Evolutionary conservation across 2,329 filamentous ascomycete species (phyloP), one percentile per base, ranked within the genome.

Genomic region (Neospermospora avenae): DNA sequence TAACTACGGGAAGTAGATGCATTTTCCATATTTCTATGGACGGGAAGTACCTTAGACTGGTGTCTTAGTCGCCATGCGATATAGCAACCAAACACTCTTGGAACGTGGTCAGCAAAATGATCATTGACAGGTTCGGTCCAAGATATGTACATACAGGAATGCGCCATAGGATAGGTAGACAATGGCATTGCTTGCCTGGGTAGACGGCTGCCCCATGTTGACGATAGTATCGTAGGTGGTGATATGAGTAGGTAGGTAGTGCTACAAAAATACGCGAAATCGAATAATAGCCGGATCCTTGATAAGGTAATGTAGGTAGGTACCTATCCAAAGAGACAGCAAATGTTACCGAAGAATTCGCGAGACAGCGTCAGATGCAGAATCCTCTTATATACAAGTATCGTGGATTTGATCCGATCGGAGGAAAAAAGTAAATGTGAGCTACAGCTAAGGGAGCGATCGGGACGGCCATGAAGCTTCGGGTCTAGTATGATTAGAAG

Each of bases 141-240:
- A 18, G 20, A 8, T 35, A 8, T 54, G 31, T 11, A 65, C 84
- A 59, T 78, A 93, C 90, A 95, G 77, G 73, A 95, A 95, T 53
- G 81, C 78, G 65, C 82, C 88, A 77, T 92, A 93, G 53, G 88
- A 91, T 56, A 91, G 77, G 72, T 93, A 93, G 72, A 95, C 88
- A 73, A 93, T 80, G 79, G 89, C 89, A 78, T 93, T 92, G 34
- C 90, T 93, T 72, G 89, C 89, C 81, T 67, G 66, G 80, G 67
- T 84, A 1, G 90, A 93, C 60, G 89, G 89, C 67, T 87, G 82
- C 20, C 88, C 88, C 90, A 93, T 95, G 59, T 28, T 75, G 31
- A 20, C 7, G 31, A 22, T 31, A n/a, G 16, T 34, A 4, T 20
- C 22, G 39, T 42, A 10, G 1, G 39, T 42, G n/a, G 39, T 18